These are phyloP conservation scores for Mesembryanthemum crystallinum DNA, from an alignment of 148 eudicot genomes.

Conservation along the genomic window DNA sequence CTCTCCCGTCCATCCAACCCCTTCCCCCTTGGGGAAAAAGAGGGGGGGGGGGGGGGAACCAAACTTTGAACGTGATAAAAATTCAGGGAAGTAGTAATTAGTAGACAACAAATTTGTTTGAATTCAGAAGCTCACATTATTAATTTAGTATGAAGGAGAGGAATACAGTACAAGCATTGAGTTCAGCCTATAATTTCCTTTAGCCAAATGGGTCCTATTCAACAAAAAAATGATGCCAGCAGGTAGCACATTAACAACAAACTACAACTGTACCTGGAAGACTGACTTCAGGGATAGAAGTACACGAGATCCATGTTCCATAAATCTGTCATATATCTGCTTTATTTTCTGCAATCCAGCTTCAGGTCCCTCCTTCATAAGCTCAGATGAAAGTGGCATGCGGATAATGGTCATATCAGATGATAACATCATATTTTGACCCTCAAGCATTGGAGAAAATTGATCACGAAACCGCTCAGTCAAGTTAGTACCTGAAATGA, in stretches of 20 bases:
- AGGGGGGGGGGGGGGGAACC: no score
- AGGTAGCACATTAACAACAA: neutral
- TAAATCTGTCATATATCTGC: conserved; percentile 56
- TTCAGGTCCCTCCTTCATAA: conserved; percentile 57
- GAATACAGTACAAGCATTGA: neutral
- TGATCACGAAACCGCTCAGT: conserved; percentile 84
- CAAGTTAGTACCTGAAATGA: conserved; percentile 69
- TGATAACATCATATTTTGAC: conserved; percentile 62
- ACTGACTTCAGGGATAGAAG: conserved; percentile 76
- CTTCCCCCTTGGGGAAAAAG: neutral
- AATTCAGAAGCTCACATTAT: neutral
- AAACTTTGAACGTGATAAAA: neutral
- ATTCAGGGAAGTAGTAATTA: neutral
- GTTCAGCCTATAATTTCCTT: neutral
- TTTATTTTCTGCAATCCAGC: conserved; percentile 50
- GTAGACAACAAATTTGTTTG: neutral
- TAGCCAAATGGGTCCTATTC: neutral
- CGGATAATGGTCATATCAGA: conserved; percentile 69
- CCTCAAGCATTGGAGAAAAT: conserved; percentile 73
- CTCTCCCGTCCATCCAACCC: no score
- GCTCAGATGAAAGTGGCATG: conserved; percentile 78
- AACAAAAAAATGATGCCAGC: conserved; percentile 4
- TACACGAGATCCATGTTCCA: conserved; percentile 70
- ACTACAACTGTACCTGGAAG: conserved; percentile 55
- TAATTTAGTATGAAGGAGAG: neutral